Conservation (phyloP, 768 basidiomycete species). For the Boletus vermiculosoides region DNA sequence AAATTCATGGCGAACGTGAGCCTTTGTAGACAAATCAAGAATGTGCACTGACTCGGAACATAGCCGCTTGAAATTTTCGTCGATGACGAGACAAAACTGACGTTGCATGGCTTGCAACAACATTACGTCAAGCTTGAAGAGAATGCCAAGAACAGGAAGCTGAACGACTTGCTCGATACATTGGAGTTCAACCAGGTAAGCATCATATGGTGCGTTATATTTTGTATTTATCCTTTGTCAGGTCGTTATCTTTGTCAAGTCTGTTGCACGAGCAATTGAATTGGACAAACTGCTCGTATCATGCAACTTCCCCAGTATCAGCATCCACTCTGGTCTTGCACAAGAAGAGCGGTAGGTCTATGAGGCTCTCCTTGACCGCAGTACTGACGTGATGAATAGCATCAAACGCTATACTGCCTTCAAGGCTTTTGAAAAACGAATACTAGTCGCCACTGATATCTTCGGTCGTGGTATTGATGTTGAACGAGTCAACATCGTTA, state of each 20-base stretch:
- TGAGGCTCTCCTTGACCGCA: background rate
- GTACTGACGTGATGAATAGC: constrained; percentile 39
- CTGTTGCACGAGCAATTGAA: constrained; percentile 94
- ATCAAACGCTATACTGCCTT: constrained; percentile 96
- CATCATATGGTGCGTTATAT: background rate
- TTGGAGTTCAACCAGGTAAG: constrained; percentile 97
- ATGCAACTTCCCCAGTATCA: constrained; percentile 98
- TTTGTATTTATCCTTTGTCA: constrained; percentile 31
- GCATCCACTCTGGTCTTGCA: constrained; percentile 90
- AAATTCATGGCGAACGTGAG: constrained; percentile 99
- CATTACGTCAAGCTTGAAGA: constrained; percentile 98
- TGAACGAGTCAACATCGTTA: constrained; percentile 98
- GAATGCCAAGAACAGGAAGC: constrained; percentile 91
- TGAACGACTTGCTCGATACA: constrained; percentile 92
- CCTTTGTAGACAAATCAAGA: constrained; percentile 5
- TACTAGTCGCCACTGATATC: constrained; percentile 97
- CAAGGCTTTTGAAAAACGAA: constrained; percentile 99
- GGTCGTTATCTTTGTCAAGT: constrained; percentile 99
- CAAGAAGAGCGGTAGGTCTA: constrained; percentile 90
- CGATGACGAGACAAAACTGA: constrained; percentile 98
- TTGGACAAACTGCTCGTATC: constrained; percentile 93
- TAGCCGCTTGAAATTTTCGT: constrained; percentile 99
- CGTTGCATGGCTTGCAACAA: constrained; percentile 96
- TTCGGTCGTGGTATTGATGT: constrained; percentile 99
- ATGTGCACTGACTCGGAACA: background rate